Percentiles rank a stretch among this genome's conserved stretches.
Conservation (phyloP, 1,284 basidiomycete species). For the Albatrellus sp. region DNA sequence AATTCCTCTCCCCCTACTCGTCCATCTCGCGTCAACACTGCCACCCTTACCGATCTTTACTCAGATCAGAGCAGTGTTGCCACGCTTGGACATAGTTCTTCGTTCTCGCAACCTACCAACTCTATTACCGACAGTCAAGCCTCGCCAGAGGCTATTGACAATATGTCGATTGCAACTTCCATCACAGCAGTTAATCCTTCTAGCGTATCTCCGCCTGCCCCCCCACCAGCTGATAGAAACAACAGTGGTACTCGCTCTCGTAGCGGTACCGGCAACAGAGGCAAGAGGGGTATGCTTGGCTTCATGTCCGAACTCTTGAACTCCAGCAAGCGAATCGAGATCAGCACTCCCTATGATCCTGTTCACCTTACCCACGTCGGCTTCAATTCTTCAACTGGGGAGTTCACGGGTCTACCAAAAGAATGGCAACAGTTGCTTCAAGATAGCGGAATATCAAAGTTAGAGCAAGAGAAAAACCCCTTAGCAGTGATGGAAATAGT, state of each 20-base stretch:
- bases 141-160: constrained; percentile 14
- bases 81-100: constrained; percentile 24
- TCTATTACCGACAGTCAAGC: constrained; percentile 24
- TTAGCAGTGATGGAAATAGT: constrained; percentile 99
- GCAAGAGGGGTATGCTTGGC: constrained; percentile 65
- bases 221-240: constrained; percentile 15
- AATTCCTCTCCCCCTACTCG: constrained; percentile 50
- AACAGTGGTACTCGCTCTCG: constrained; percentile 37
- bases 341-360: constrained; percentile 98
- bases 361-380: constrained; percentile 99
- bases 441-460: constrained; percentile 90
- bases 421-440: constrained; percentile 98
- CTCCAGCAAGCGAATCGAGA: constrained; percentile 77
- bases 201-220: constrained; percentile 15
- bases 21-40: constrained; percentile 72
- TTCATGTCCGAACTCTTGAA: constrained; percentile 77
- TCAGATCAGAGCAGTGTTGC: constrained; percentile 22
- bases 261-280: constrained; percentile 51
- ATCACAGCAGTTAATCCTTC: constrained; percentile 25
- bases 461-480: constrained; percentile 96
- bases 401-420: constrained; percentile 95
- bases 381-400: constrained; percentile 97
- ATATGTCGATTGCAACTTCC: constrained; percentile 14
- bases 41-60: constrained; percentile 63
- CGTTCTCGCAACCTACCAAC: constrained; percentile 33